phyloP scores from a whole-genome alignment of 768 basidiomycete species.

The Glaciozyma martinii region DNA sequence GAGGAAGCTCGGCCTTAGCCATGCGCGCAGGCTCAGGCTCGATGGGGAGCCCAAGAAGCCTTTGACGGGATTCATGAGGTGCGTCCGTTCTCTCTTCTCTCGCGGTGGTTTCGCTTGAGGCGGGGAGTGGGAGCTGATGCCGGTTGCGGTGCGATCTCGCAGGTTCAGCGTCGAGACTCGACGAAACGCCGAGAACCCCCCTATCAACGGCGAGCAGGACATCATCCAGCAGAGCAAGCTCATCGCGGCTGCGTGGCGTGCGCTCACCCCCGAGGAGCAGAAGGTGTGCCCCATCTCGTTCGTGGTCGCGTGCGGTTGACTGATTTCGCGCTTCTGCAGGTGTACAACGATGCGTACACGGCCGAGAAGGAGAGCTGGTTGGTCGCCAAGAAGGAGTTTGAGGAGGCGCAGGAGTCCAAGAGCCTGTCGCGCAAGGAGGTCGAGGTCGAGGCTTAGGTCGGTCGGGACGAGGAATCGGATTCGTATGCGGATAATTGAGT shows the following conservation, averaged over 20 bases:
- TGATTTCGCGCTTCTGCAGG: not conserved
- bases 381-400: constrained; percentile 11
- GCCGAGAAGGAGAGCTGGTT: constrained; percentile 5
- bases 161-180: constrained; percentile 14
- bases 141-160: too few species aligned
- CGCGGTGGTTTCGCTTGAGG: not conserved
- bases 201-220: constrained; percentile 8
- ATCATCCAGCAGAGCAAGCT: constrained; percentile 15
- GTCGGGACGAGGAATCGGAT: too few species aligned
- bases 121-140: not conserved
- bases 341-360: constrained; percentile 13
- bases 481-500: too few species aligned
- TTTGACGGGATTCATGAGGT: constrained; percentile 15
- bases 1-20: constrained; percentile 12
- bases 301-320: not conserved
- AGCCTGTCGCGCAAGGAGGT: too few species aligned
- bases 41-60: constrained; percentile 25
- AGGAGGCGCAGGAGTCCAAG: constrained; percentile 4
- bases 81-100: not conserved
- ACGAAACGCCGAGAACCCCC: not conserved
- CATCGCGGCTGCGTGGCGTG: constrained; percentile 15
- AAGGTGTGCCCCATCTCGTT: constrained; percentile 12
- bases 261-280: constrained; percentile 9
- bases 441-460: too few species aligned
- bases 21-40: constrained; percentile 1